Base-by-base conservation (phyloP, 768 basidiomycete species). In the Dioszegia hungarica region DNA sequence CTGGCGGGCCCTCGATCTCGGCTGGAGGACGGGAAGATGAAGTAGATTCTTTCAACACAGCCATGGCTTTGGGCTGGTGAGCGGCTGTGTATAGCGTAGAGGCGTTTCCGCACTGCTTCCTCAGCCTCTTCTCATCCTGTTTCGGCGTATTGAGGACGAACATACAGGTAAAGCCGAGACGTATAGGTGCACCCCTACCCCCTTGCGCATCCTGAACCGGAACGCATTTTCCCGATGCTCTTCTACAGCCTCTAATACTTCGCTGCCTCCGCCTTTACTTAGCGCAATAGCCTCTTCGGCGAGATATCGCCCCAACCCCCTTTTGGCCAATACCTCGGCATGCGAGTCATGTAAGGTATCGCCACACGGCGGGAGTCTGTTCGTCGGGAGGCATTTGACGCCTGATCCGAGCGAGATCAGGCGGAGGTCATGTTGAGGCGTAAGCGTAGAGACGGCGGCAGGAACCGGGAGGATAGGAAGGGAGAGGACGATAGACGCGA, bases 321-420 rank as follows among this genome's bases (percentile, higher is more conserved):
- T 81, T 19, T 90, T 82, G 1, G 90, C 90, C n/a, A 95, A 79
- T 20, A 93, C 83, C 75, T 97, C 93, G 10, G 93, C 93, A 73
- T 97, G 93, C 50, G 83, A 86, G 67, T 95, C 93, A 67, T 93
- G 90, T 17, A 95, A 62, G 0, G 84, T 81, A 67, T 94, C 90
- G 0, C 93, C 93, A 27, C 79, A 78, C 5, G 74, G 64, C 0
- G 90, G 84, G 0, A 90, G 78, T 52, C 81, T 81, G 3, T 69
- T 65, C 3, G 77, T 80, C 1, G 93, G 88, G 0, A 92, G 81
- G 65, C 88, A 90, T 78, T 94, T 94, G 2, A 87, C 86, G 11
- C 93, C 92, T 8, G 90, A 88, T n/a, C 58, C 56, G 12, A 65
- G 29, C 9, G 49, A 51, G 1, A 51, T 39, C 29, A 4, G 60